Conservation (phyloP, 2,329 filamentous ascomycete species). For the Xylaria sp. region DNA sequence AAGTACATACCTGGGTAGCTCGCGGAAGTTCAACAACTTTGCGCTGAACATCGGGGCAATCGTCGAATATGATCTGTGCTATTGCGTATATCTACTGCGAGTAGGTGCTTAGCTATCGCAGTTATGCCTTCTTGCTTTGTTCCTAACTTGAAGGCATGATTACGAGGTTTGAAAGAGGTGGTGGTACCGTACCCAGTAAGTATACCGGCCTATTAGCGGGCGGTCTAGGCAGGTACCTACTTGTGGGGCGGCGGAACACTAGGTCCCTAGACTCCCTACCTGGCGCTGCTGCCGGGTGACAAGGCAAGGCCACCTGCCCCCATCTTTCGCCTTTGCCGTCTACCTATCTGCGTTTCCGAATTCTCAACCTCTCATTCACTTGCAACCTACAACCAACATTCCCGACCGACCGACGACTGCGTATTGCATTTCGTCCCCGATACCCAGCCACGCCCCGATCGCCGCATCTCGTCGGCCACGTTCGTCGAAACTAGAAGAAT, state of each 20-base stretch:
- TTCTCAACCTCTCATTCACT: slow-evolving; percentile 34
- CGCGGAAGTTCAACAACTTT: not conserved
- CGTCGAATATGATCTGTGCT: not conserved
- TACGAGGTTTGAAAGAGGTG: slow-evolving; percentile 1
- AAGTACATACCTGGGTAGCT: not conserved
- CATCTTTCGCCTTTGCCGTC: slow-evolving; percentile 34
- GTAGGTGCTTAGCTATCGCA: too few relatives aligned
- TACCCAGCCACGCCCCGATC: slow-evolving; percentile 15
- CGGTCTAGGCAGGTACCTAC: slow-evolving; percentile 8
- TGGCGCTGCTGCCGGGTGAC: slow-evolving; percentile 33
- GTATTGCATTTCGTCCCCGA: slow-evolving; percentile 6
- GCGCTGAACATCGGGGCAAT: not conserved
- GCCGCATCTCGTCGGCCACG: slow-evolving; percentile 19
- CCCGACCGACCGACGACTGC: slow-evolving; percentile 25
- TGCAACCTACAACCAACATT: slow-evolving; percentile 25
- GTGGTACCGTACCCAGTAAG: not conserved
- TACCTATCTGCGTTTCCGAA: slow-evolving; percentile 35
- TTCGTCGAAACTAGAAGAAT: slow-evolving; percentile 8
- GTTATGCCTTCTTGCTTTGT: slow-evolving; percentile 21
- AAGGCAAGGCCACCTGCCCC: slow-evolving; percentile 40
- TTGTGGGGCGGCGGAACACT: slow-evolving; percentile 31
- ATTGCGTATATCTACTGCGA: not conserved
- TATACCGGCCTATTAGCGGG: too few relatives aligned
- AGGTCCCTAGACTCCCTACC: slow-evolving; percentile 24
- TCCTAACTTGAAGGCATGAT: not conserved